These are phyloP conservation scores for Chytridium lagenaria DNA, from an alignment of 371 early-diverging fungal species.

Conservation along the genomic window DNA sequence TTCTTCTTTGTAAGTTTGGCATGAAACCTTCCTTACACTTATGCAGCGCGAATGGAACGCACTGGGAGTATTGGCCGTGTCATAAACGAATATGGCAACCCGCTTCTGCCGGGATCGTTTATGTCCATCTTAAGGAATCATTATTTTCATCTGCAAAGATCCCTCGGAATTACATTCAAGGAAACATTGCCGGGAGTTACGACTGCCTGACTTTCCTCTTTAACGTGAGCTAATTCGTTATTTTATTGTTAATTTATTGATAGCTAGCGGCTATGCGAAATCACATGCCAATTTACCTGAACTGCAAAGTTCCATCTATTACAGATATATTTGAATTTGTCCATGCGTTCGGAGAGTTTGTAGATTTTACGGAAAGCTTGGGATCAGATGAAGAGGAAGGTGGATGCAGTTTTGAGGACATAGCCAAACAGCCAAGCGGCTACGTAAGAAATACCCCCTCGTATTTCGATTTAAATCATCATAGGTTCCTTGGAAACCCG, in stretches of 20 bases:
- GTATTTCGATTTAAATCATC: too few relatives aligned
- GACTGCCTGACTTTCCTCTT: neutral
- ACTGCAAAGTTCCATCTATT: neutral
- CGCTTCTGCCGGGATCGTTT: neutral
- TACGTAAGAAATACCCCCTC: too few relatives aligned
- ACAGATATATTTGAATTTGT: neutral
- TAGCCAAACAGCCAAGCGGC: too few relatives aligned
- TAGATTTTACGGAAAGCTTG: neutral
- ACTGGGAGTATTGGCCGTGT: conserved; percentile 5
- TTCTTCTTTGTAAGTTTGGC: neutral
- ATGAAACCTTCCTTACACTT: too few relatives aligned
- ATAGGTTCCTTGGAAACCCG: too few relatives aligned
- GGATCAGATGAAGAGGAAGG: neutral
- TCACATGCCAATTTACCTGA: neutral
- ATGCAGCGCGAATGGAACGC: neutral
- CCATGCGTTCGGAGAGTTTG: neutral
- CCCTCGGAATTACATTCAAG: neutral
- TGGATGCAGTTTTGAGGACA: too few relatives aligned
- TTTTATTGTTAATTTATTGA: neutral
- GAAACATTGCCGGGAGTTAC: neutral
- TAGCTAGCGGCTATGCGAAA: neutral
- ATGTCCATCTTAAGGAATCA: neutral
- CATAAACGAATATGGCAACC: conserved; percentile 2
- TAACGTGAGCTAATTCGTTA: neutral
- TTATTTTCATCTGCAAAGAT: neutral